These are phyloP conservation scores for Globisporangium nunn DNA, from an alignment of 352 stramenopile genomes.

Conservation along the genomic window DNA sequence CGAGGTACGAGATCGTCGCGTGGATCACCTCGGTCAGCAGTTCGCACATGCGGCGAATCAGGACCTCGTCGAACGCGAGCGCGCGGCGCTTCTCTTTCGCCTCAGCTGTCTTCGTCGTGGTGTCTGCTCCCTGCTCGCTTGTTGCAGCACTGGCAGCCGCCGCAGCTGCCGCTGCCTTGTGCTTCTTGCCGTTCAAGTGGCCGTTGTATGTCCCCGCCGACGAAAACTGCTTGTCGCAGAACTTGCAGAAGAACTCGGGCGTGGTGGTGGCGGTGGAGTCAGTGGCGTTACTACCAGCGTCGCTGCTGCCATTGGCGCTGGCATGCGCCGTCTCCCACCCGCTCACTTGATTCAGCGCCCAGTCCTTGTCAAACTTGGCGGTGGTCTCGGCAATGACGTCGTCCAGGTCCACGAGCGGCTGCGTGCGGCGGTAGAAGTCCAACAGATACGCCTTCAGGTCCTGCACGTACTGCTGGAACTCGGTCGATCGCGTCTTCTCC, in stretches of 20 bases:
- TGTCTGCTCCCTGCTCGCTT: background rate
- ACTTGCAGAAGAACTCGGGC: slow-evolving; percentile 39
- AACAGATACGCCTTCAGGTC: slow-evolving; percentile 80
- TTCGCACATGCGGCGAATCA: slow-evolving; percentile 68
- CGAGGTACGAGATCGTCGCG: slow-evolving; percentile 76
- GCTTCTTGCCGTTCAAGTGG: slow-evolving; percentile 73
- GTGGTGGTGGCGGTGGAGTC: slow-evolving; percentile 5
- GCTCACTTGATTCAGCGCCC: slow-evolving; percentile 46
- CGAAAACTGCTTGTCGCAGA: slow-evolving; percentile 69
- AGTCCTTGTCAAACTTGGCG: slow-evolving; percentile 82
- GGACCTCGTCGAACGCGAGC: slow-evolving; percentile 65
- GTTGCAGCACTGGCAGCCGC: slow-evolving; percentile 2
- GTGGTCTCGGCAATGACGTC: slow-evolving; percentile 78
- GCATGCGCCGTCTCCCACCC: slow-evolving; percentile 31
- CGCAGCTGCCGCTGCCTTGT: slow-evolving; percentile 52
- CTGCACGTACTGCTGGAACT: slow-evolving; percentile 61
- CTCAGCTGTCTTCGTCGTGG: slow-evolving; percentile 5
- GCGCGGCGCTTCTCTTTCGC: slow-evolving; percentile 26
- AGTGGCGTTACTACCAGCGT: slow-evolving; percentile 1
- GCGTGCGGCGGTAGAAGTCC: slow-evolving; percentile 82
- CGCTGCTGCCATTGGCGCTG: background rate
- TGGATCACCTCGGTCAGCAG: slow-evolving; percentile 80
- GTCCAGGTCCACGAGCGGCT: slow-evolving; percentile 84
- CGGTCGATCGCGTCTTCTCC: slow-evolving; percentile 49
- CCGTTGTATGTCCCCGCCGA: slow-evolving; percentile 65